phyloP scores from a whole-genome alignment of 768 basidiomycete species.

The Basidioascus undulatus region DNA sequence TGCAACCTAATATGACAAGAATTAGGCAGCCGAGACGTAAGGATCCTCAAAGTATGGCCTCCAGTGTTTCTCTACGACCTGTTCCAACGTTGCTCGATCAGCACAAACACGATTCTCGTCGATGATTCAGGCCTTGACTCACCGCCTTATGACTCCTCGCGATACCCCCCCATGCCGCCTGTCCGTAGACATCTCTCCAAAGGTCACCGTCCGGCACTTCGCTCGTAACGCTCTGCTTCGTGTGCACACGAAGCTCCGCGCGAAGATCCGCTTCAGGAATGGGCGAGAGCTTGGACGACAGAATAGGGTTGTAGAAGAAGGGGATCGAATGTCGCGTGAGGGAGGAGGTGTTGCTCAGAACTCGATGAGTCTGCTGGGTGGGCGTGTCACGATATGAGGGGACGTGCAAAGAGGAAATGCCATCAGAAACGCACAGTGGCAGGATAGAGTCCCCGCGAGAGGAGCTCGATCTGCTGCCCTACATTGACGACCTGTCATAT shows the following conservation, averaged over 20 bases:
- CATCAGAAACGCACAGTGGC: too few relatives aligned
- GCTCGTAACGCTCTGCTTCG: neutral
- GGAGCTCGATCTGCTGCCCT: neutral
- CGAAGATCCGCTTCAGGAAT: neutral
- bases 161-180: slow-evolving; percentile 6
- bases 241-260: neutral
- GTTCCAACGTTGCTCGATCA: too few relatives aligned
- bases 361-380: slow-evolving; percentile 8
- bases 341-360: neutral
- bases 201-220: slow-evolving; percentile 3
- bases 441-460: slow-evolving; percentile 2
- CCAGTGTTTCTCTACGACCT: too few relatives aligned
- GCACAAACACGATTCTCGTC: too few relatives aligned
- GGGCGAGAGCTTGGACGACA: neutral
- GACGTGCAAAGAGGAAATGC: too few relatives aligned
- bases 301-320: slow-evolving; percentile 6
- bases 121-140: too few relatives aligned
- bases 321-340: slow-evolving; percentile 5
- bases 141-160: slow-evolving; percentile 1
- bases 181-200: slow-evolving; percentile 5
- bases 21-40: too few relatives aligned
- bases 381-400: too few relatives aligned
- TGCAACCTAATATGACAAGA: too few relatives aligned
- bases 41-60: too few relatives aligned
- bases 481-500: slow-evolving; percentile 3